A percentile compares a stretch with the other conserved stretches of the same genome.
Evolutionary conservation across 2,329 filamentous ascomycete species (phyloP).

Genomic region (Claviceps cyperi): DNA sequence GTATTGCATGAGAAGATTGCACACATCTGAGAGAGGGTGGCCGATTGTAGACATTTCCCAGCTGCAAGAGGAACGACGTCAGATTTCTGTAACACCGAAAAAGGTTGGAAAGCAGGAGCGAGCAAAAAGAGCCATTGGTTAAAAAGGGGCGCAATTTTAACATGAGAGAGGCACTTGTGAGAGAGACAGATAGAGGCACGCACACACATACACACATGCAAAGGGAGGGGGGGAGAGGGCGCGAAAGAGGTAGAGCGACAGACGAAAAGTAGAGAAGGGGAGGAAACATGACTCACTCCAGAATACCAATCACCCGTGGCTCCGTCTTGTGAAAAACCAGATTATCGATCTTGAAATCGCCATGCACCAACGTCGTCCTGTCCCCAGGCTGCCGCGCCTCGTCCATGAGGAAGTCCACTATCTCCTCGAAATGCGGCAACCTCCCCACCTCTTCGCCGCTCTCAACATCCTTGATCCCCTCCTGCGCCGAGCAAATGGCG

Average conservation of each 20-base stretch:
- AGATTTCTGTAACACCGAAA: not conserved
- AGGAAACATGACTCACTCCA: conserved; percentile 46
- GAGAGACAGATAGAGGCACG: too few relatives aligned
- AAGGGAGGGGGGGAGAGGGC: not conserved
- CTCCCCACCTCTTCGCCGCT: conserved; percentile 62
- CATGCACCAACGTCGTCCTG: conserved; percentile 68
- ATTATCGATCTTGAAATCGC: conserved; percentile 94
- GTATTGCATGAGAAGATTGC: conserved; percentile 49
- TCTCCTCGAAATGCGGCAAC: conserved; percentile 70
- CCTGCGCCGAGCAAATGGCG: conserved; percentile 66
- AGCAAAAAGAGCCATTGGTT: not conserved
- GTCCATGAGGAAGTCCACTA: conserved; percentile 65
- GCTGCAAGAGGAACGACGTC: conserved; percentile 19
- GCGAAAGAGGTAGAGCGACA: not conserved
- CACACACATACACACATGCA: not conserved
- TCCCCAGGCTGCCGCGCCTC: conserved; percentile 59
- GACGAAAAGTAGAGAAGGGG: not conserved
- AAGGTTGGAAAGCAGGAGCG: not conserved
- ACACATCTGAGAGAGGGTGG: conserved; percentile 84
- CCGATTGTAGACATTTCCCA: conserved; percentile 98
- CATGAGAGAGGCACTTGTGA: too few relatives aligned
- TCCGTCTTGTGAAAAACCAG: conserved; percentile 81
- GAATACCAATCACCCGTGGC: conserved; percentile 75
- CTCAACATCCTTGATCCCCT: conserved; percentile 59
- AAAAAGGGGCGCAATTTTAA: too few relatives aligned